phyloP scores from a whole-genome alignment of 345 rosid species.

The Gossypium turneri region DNA sequence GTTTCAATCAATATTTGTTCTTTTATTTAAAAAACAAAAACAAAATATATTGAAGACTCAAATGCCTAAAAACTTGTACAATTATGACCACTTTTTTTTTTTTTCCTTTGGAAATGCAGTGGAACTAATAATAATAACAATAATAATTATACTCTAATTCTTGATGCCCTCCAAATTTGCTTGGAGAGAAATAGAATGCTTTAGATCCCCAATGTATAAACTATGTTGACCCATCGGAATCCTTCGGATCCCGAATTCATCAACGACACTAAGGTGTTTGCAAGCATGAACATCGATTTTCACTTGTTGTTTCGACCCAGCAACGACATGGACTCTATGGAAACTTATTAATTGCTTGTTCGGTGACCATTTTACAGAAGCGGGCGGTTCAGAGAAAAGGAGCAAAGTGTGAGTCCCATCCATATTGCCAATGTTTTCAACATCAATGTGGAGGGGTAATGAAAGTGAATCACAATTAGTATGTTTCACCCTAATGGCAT shows the following conservation, averaged over 20 bases:
- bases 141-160: constrained; percentile 9
- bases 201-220: constrained; percentile 68
- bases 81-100: neutral
- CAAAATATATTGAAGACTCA: neutral
- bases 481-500: constrained; percentile 46
- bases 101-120: constrained; percentile 2
- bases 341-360: constrained; percentile 65
- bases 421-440: constrained; percentile 53
- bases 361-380: constrained; percentile 38
- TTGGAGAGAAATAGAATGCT: constrained; percentile 69
- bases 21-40: neutral
- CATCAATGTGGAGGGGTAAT: constrained; percentile 48
- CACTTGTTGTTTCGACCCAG: constrained; percentile 48
- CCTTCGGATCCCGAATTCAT: constrained; percentile 70
- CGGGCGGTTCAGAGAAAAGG: constrained; percentile 58
- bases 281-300: constrained; percentile 57
- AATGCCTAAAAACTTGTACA: neutral
- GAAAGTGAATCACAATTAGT: constrained; percentile 48
- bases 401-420: constrained; percentile 81
- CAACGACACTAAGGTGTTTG: constrained; percentile 73
- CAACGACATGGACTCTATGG: constrained; percentile 53
- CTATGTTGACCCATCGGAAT: constrained; percentile 78
- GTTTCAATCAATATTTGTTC: neutral
- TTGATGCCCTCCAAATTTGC: constrained; percentile 37
- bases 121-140: neutral